Base-by-base conservation (phyloP, 192 early-diverging fungal species). In the Podila verticillata region DNA sequence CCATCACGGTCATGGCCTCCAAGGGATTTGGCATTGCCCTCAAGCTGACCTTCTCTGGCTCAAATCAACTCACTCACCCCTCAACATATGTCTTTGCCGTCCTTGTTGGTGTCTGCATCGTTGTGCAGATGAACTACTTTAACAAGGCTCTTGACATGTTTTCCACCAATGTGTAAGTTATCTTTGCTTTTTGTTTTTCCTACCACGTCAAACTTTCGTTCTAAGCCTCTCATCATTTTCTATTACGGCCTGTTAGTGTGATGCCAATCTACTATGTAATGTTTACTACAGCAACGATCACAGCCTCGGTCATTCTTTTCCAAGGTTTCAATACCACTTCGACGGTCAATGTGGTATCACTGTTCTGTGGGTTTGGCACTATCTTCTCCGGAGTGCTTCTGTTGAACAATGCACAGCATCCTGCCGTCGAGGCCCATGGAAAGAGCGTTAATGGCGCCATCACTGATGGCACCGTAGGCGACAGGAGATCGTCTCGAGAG, bases 81-180 rank as follows among this genome's bases (percentile, higher is more conserved):
- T 96, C 95, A 48, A 97, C 96, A 7, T 98, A 95, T 71, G 87
- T 95, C 30, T 97, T 98, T 84, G 91, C 89, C 17, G 78, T 92
- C 29, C 89, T 94, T 22, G 94, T 96, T 30, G 83, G 83, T 3
- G 80, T 92, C 6, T 96, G 94, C 74, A 96, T 96, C 61, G 84
- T 97, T n/a, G 92, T 93, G 47, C 97, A 98, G 86, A 95, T 97
- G 91, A 98, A 98, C 84, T 98, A 97, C 84, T 96, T 98, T 70
- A 98, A 98, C 88, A 98, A 97, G 86, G 95, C 97, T 22, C 84
- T 98, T 29, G 95, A 95, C 70, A 84, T 92, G 68, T 98, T 97
- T 75, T 94, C 93, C 30, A 98, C 97, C 58, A 97, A 96, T 74
- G 80, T 95, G 88, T 88, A 86, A 83, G 87, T 78, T 7, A 0